Percentiles rank a stretch among this genome's conserved stretches.
Conservation (phyloP, 108 stramenopile species). For the Skeletonema tropicum region DNA sequence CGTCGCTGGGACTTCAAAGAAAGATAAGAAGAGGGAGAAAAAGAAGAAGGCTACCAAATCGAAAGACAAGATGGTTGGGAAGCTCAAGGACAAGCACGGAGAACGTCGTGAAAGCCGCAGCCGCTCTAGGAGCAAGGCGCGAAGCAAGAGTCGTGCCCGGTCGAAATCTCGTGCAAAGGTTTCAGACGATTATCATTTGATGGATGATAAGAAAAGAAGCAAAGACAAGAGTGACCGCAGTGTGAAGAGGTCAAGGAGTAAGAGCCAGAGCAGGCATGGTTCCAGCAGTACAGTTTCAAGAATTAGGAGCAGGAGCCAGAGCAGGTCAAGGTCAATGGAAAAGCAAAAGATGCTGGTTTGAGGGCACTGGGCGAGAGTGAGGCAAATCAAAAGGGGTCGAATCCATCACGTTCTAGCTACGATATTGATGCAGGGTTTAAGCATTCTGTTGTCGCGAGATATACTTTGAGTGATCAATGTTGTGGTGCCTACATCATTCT, state of each 20-base stretch:
- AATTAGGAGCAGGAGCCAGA: slow-evolving; percentile 4
- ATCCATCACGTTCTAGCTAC: not conserved
- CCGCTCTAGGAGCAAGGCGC: slow-evolving; percentile 44
- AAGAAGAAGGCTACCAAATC: slow-evolving; percentile 31
- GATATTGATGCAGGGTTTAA: not conserved
- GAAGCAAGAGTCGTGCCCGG: slow-evolving; percentile 25
- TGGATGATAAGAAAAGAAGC: slow-evolving; percentile 53
- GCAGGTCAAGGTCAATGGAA: not conserved
- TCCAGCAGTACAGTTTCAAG: slow-evolving; percentile 1
- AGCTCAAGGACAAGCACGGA: slow-evolving; percentile 51
- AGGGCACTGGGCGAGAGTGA: not conserved
- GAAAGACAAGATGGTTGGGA: slow-evolving; percentile 35
- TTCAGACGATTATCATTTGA: slow-evolving; percentile 66
- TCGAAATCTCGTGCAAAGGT: slow-evolving; percentile 26
- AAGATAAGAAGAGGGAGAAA: slow-evolving; percentile 5
- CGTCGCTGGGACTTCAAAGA: slow-evolving; percentile 25
- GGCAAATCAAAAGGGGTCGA: not conserved
- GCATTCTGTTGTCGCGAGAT: not conserved
- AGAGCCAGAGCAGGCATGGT: slow-evolving; percentile 20
- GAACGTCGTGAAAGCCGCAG: slow-evolving; percentile 32
- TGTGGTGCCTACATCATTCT: not conserved
- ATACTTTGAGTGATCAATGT: not conserved
- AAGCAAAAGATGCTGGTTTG: slow-evolving; percentile 46
- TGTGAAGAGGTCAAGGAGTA: slow-evolving; percentile 28
- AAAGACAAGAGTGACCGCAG: slow-evolving; percentile 17